These are phyloP conservation scores for Brassica rapa DNA, from an alignment of 345 rosid genomes.

Conservation along the genomic window DNA sequence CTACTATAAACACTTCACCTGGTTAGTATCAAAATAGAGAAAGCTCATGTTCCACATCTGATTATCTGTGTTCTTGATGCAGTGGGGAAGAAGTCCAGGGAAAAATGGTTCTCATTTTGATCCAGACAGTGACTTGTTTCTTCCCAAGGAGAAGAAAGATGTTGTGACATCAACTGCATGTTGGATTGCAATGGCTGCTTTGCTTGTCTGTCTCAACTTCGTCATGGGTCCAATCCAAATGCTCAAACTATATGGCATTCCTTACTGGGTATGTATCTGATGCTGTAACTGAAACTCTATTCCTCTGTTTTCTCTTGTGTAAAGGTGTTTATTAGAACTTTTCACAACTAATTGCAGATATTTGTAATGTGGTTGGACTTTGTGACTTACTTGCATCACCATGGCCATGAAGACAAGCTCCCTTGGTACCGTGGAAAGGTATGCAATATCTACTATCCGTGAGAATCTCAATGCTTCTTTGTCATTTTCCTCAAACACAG, in stretches of 20 bases:
- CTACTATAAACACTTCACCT: background rate
- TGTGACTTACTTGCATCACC: slow-evolving; percentile 93
- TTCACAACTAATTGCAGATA: slow-evolving; percentile 42
- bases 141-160: slow-evolving; percentile 66
- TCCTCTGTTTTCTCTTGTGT: background rate
- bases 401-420: slow-evolving; percentile 77
- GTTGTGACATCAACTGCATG: slow-evolving; percentile 72
- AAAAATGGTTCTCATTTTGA: slow-evolving; percentile 85
- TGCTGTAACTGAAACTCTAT: background rate
- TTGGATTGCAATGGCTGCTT: slow-evolving; percentile 69
- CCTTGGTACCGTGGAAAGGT: slow-evolving; percentile 98
- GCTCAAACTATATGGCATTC: slow-evolving; percentile 75
- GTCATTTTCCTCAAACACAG: slow-evolving; percentile 35
- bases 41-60: background rate
- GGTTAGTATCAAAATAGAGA: background rate
- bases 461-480: slow-evolving; percentile 13
- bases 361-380: slow-evolving; percentile 83
- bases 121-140: slow-evolving; percentile 76
- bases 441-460: slow-evolving; percentile 17
- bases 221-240: slow-evolving; percentile 60
- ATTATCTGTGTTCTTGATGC: slow-evolving; percentile 52
- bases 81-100: slow-evolving; percentile 93
- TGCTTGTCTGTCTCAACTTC: slow-evolving; percentile 56
- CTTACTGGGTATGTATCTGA: slow-evolving; percentile 64
- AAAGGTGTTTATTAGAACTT: background rate